Evolutionary conservation across 2,329 filamentous ascomycete species (phyloP).

Genomic region (Xylaria sp.): DNA sequence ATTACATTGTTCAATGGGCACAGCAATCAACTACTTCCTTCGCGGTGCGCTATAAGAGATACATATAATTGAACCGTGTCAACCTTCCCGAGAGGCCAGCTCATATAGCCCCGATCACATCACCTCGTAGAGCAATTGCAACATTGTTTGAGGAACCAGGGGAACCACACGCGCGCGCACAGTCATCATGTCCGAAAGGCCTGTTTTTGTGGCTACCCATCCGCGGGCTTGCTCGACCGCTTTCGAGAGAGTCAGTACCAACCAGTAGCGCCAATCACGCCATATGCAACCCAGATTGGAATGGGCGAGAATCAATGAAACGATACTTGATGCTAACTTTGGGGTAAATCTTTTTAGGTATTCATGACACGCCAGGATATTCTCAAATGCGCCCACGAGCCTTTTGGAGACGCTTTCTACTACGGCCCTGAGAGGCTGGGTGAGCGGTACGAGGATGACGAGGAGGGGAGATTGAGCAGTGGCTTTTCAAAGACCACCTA

Average conservation of each 20-base stretch:
- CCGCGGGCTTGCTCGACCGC: constrained; percentile 95
- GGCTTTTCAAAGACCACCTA: constrained; percentile 75
- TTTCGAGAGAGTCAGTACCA: constrained; percentile 78
- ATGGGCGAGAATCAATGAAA: neutral
- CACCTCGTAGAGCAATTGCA: constrained; percentile 32
- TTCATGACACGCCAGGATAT: constrained; percentile 92
- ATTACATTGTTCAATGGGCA: constrained; percentile 28
- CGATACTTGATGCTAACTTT: constrained; percentile 1
- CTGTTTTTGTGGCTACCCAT: constrained; percentile 92
- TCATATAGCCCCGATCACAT: neutral
- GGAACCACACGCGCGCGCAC: constrained; percentile 32
- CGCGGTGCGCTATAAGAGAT: constrained; percentile 38
- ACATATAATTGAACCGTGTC: neutral
- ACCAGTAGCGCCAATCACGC: constrained; percentile 38
- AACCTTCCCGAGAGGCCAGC: neutral
- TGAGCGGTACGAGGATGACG: constrained; percentile 76
- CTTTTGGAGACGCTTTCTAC: constrained; percentile 96
- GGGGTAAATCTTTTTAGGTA: constrained; percentile 60
- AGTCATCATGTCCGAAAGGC: constrained; percentile 71
- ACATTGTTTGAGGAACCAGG: constrained; percentile 25
- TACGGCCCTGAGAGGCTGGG: constrained; percentile 90
- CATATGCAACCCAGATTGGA: constrained; percentile 17
- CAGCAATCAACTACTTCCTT: constrained; percentile 39
- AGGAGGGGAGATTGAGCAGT: constrained; percentile 58
- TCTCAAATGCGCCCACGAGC: constrained; percentile 88